Evolutionary conservation across 352 stramenopile species (phyloP), one percentile per base, ranked within the genome.

Genomic region (Discostella stelligera): DNA sequence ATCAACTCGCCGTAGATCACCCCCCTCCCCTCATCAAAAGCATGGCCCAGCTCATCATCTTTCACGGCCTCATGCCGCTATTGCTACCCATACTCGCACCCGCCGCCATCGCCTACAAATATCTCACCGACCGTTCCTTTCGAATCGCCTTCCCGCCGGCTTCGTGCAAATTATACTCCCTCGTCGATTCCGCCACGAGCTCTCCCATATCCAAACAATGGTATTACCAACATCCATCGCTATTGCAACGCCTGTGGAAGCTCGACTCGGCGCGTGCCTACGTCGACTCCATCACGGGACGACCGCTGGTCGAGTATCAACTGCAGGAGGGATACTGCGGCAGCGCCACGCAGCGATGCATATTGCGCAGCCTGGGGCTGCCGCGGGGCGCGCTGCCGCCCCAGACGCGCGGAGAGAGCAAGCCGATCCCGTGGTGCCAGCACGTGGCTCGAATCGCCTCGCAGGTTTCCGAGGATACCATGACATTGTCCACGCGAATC

Each of bases 321-420:
- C n/a, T 74, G 2, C 23, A 41, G 3, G 72, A 80, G 41, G 72
- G 72, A 60, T 80, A 74, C 21, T 80, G 72, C 25, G 72, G 64
- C 44, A 80, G 72, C 25, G 72, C 72, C 30, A 80, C 72, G 2
- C 64, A 74, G 16, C 27, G 72, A 37, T 80, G 72, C 37, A 60
- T 80, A 25, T 37, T 80, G 14, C 48, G 53, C 20, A 80, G 72
- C 64, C 55, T 80, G 14, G 72, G 72, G 0, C 61, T 62, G 49
- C 18, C 52, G 25, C n/a, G 13, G 0, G 21, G 20, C 25, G 41
- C 8, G 8, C 32, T 80, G 8, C 59, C 39, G 5, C 20, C 32
- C 9, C 72, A 80, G 25, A 61, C 65, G 16, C 9, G 8, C 0
- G 72, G 66, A 2, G 64, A 70, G 55, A 66, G 11, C 18, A 74